These are phyloP conservation scores for Penicillium steckii DNA, from an alignment of 495 filamentous ascomycete genomes.

Conservation along the genomic window DNA sequence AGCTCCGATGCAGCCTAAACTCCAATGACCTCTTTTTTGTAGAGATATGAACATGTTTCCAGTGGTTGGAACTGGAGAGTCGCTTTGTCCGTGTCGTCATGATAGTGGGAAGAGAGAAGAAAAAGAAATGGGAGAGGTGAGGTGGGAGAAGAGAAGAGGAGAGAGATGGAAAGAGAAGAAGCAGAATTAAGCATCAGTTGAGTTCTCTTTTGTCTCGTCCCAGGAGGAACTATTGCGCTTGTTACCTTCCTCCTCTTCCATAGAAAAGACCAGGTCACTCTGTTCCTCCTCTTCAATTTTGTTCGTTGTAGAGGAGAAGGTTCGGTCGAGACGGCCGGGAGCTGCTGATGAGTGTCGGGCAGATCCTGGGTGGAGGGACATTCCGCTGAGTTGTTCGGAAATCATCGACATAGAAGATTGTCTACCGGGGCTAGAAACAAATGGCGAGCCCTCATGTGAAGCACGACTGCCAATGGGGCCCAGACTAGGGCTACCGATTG, in stretches of 20 bases:
- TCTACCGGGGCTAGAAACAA: slow-evolving; percentile 64
- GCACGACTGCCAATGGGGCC: slow-evolving; percentile 53
- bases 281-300: slow-evolving; percentile 69
- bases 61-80: slow-evolving; percentile 8
- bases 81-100: slow-evolving; percentile 20
- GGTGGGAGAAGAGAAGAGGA: too few relatives aligned
- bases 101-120: slow-evolving; percentile 11
- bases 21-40: slow-evolving; percentile 21
- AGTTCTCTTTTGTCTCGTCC: slow-evolving; percentile 25
- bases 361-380: slow-evolving; percentile 48
- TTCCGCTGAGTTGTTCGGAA: slow-evolving; percentile 61
- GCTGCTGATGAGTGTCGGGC: slow-evolving; percentile 38
- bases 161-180: slow-evolving; percentile 2
- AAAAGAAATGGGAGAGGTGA: slow-evolving; percentile 10
- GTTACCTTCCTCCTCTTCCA: slow-evolving; percentile 68
- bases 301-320: slow-evolving; percentile 52
- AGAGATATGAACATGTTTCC: slow-evolving; percentile 21
- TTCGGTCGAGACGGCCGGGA: slow-evolving; percentile 40
- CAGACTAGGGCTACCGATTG: slow-evolving; percentile 61
- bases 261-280: slow-evolving; percentile 72
- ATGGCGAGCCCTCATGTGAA: slow-evolving; percentile 59
- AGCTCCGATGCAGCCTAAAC: slow-evolving; percentile 21
- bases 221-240: slow-evolving; percentile 43
- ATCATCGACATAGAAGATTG: slow-evolving; percentile 66
- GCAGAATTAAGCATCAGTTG: slow-evolving; percentile 16